Evolutionary conservation across 768 basidiomycete genomes (phyloP), one percentile per base, ranked within the genome.

Genomic region (Termitomyces bulborhizus): DNA sequence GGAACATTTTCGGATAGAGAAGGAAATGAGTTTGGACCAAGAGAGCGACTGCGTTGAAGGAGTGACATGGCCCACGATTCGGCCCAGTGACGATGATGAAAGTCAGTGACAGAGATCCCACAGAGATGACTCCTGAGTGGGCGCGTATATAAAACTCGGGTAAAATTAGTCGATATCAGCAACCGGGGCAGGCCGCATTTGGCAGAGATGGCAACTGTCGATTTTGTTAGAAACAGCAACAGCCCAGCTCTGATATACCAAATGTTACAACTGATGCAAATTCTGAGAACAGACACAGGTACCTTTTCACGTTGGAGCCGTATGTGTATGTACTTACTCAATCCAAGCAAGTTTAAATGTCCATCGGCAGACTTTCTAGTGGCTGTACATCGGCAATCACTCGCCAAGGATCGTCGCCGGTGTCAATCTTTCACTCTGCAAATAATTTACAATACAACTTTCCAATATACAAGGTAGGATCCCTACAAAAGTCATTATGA

Each of bases 31-130:
- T 48, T 27, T 24, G 56, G 56, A 39, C 21, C 51, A 27, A 59
- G 42, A 24, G 62, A 61, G 46, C 60, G 60, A 26, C 56, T 56
- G 39, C 56, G 57, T n/a, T 54, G 52, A 52, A 59, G 58, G 50
- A 62, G 59, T 46, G 61, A 59, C 61, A 59, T 62, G 49, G 24
- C 44, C 55, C 34, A 48, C 34, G 6, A 42, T 24, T 11, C 4
- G 37, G 55, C 42, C 32, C 32, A 37, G 31, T 54, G 36, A 37
- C n/a, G 42, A 50, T 34, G 42, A 45, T 50, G 48, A 36, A 36
- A 29, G 40, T 50, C 32, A n/a, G 44, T 12, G 42, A 36, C 18
- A 48, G 45, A 54, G 44, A 54, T 43, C 37, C 8, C 46, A 31
- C 34, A 13, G 16, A 15, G 36, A 42, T 34, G 16, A 45, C 16